phyloP scores from a whole-genome alignment of 768 basidiomycete genomes.

The Clavaria fumosa region DNA sequence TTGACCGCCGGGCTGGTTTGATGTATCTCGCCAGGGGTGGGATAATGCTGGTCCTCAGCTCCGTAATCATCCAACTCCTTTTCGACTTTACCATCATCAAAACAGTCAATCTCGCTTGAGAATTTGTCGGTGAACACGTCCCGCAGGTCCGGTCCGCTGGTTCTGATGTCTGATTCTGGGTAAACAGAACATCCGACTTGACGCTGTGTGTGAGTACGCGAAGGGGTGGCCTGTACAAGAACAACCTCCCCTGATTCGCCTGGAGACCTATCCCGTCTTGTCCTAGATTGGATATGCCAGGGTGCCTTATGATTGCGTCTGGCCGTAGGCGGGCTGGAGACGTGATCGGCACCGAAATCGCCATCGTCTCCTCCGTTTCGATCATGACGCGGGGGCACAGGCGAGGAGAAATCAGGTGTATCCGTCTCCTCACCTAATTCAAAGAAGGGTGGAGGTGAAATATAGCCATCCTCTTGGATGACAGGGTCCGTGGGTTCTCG shows the following conservation, averaged over 20 bases:
- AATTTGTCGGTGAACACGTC: constrained; percentile 28
- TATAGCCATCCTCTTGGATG: constrained; percentile 69
- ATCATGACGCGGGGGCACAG: constrained; percentile 14
- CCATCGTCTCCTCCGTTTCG: constrained; percentile 13
- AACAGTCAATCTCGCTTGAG: constrained; percentile 30
- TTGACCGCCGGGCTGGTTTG: no score
- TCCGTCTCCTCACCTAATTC: constrained; percentile 29
- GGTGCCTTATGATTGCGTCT: no score
- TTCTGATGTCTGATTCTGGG: no score
- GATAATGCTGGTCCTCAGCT: no score
- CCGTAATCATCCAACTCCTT: constrained; percentile 1
- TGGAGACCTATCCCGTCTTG: no score
- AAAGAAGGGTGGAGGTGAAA: constrained; percentile 50
- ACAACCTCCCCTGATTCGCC: not conserved
- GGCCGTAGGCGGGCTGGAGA: constrained; percentile 29
- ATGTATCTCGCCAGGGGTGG: no score
- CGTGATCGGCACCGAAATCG: constrained; percentile 37
- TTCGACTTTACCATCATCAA: constrained; percentile 16
- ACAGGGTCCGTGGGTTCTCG: constrained; percentile 34
- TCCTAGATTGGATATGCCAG: no score
- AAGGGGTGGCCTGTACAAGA: not conserved
- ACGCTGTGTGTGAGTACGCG: not conserved
- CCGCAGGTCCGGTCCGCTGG: constrained; percentile 27
- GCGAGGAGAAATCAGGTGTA: constrained; percentile 54
- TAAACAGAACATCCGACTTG: no score